Evolutionary conservation across 768 basidiomycete genomes (phyloP), one percentile per base, ranked within the genome.

Genomic region (Auriscalpium vulgare): DNA sequence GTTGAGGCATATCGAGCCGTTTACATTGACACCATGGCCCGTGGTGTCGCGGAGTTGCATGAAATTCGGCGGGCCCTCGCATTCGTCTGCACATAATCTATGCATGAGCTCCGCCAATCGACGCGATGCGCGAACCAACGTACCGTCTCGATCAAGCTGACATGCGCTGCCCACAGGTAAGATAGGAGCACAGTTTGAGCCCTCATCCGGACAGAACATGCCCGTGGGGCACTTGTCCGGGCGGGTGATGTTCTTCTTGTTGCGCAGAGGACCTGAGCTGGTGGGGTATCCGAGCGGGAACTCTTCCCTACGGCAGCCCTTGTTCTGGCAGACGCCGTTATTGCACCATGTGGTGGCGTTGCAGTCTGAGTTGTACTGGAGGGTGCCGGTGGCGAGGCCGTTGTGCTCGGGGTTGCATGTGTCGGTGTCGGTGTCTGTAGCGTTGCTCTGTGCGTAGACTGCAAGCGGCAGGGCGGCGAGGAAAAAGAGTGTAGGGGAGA

Each of bases 101-200:
- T 43, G 37, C 23, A 8, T 17, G 34, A 37, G 53, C 35, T 21
- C 48, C 53, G 52, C 43, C 44, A 44, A 47, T 23, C 19, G 57
- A 37, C 4, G 37, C 38, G 23, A 50, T 49, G 38, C 48, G 47
- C 47, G 14, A 14, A 50, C 48, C 37, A 8, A 64, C 76, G 54
- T 57, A 88, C 91, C 90, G 69, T 94, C 91, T 53, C 91, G 83
- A 66, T 93, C 88, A 57, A 94, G 79, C 69, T 94, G 91, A 72
- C 91, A 94, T 34, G 77, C 66, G 59, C 81, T 84, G 29, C 77
- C 84, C 3, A 90, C 82, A 1, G 78, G 54, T 14, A 88, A 72
- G 37, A 85, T 62, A 6, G 70, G 59, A 64, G 84, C 79, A 71
- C 91, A 95, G 8, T 68, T 72, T 60, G 84, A 83, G 57, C 80